A percentile compares a stretch with the other conserved stretches of the same genome.
Evolutionary conservation across 1,139 yeast genomes (phyloP).

Genomic region (Blastobotrys capitulatus): DNA sequence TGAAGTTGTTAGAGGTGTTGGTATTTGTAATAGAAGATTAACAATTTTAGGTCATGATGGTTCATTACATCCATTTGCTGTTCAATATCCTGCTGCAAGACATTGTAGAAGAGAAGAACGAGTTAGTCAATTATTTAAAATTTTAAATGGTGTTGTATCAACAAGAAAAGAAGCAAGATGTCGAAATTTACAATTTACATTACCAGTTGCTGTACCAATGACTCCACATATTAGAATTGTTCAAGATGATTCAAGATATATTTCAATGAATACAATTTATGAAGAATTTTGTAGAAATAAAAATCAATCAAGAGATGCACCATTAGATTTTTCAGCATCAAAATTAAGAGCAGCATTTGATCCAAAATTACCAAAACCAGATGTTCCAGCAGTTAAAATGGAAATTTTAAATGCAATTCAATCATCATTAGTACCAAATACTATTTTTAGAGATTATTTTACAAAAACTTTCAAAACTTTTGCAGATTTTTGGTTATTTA

Average conservation of each 20-base stretch:
- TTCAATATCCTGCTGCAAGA: slow-evolving; percentile 96
- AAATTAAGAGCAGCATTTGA: slow-evolving; percentile 91
- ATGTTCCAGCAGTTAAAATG: slow-evolving; percentile 78
- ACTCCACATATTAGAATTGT: slow-evolving; percentile 92
- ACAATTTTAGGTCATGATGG: slow-evolving; percentile 95
- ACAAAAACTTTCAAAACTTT: slow-evolving; percentile 64
- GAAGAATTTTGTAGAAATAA: slow-evolving; percentile 78
- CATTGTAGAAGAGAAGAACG: slow-evolving; percentile 96
- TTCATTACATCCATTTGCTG: slow-evolving; percentile 84
- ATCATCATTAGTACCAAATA: slow-evolving; percentile 77
- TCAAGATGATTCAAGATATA: slow-evolving; percentile 72
- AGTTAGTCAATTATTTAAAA: slow-evolving; percentile 82
- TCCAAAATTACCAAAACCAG: slow-evolving; percentile 88
- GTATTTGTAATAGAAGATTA: slow-evolving; percentile 85
- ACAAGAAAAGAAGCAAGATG: slow-evolving; percentile 84
- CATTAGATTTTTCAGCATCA: slow-evolving; percentile 79
- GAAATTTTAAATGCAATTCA: slow-evolving; percentile 90
- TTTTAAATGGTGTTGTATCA: slow-evolving; percentile 74
- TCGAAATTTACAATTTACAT: slow-evolving; percentile 76
- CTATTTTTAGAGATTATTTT: slow-evolving; percentile 66
- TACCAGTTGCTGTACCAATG: slow-evolving; percentile 89
- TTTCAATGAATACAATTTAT: slow-evolving; percentile 80
- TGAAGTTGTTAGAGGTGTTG: slow-evolving; percentile 84
- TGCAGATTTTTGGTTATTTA: slow-evolving; percentile 96
- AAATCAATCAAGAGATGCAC: slow-evolving; percentile 80